phyloP scores from a whole-genome alignment of 2,329 filamentous ascomycete species.

The Xylariaceae sp. region DNA sequence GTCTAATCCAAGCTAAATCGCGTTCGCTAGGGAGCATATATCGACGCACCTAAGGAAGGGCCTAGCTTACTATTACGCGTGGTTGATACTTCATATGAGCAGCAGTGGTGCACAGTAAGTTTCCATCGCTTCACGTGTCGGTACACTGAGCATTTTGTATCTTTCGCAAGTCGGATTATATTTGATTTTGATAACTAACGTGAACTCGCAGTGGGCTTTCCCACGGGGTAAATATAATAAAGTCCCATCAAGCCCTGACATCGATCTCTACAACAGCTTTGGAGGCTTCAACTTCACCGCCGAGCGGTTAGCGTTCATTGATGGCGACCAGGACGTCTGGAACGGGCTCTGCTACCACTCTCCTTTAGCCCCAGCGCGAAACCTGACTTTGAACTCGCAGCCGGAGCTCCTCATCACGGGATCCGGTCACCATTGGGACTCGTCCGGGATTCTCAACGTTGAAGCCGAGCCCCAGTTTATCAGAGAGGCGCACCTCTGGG shows the following conservation, averaged over 20 bases:
- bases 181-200: too few species aligned
- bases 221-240: conserved; percentile 52
- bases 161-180: too few species aligned
- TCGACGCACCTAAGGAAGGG: conserved; percentile 51
- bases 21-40: conserved; percentile 50
- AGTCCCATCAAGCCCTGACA: conserved; percentile 52
- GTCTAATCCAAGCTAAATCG: background rate
- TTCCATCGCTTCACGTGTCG: background rate
- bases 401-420: conserved; percentile 58
- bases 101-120: conserved; percentile 56
- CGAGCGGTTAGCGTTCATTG: conserved; percentile 57
- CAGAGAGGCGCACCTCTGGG: conserved; percentile 56
- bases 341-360: conserved; percentile 59
- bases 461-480: conserved; percentile 58
- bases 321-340: conserved; percentile 60
- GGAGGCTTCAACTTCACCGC: conserved; percentile 55
- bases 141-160: background rate
- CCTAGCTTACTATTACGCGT: conserved; percentile 56
- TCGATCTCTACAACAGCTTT: conserved; percentile 52
- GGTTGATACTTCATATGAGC: conserved; percentile 56
- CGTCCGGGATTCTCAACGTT: conserved; percentile 48
- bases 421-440: conserved; percentile 60
- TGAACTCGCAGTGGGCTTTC: conserved; percentile 52
- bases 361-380: conserved; percentile 45
- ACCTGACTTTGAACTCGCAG: conserved; percentile 50